Conservation (phyloP, 306 rosid species). For the Purshia tridentata region DNA sequence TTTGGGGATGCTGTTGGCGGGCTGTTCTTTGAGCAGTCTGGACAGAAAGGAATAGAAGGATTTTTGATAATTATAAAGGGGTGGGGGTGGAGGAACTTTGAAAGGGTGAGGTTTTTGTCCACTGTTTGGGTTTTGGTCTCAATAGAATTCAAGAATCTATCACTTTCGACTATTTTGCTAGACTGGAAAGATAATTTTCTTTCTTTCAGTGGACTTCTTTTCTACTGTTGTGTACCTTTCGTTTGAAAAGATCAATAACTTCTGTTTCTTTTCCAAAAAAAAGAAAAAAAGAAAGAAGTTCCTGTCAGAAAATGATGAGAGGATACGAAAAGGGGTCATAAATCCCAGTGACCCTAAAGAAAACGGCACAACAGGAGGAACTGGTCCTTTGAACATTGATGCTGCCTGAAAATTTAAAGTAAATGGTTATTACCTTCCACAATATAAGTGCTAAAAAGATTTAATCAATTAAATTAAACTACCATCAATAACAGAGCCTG, state of each 20-base stretch:
- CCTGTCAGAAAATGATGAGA: constrained; percentile 11
- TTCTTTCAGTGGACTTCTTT: too few relatives aligned
- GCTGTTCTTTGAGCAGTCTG: neutral
- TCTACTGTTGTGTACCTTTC: too few relatives aligned
- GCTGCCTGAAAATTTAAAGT: constrained; percentile 74
- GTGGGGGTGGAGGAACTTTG: neutral
- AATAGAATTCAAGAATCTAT: too few relatives aligned
- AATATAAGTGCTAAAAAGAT: constrained; percentile 15
- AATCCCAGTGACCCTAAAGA: constrained; percentile 96
- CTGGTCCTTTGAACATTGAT: constrained; percentile 96
- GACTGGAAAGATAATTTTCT: neutral
- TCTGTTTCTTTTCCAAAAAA: too few relatives aligned
- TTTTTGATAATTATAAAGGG: neutral
- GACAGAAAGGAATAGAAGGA: neutral
- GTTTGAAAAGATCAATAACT: too few relatives aligned
- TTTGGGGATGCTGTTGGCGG: neutral
- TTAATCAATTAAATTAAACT: neutral
- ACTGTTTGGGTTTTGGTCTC: neutral
- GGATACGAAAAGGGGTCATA: constrained; percentile 98
- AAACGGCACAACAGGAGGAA: constrained; percentile 94
- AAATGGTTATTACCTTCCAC: constrained; percentile 7
- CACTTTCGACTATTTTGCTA: neutral
- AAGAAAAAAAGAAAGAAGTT: neutral
- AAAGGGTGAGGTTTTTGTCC: neutral
- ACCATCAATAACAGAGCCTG: neutral